Base-by-base conservation (phyloP, 768 basidiomycete genomes). In the Mycena chlorophos region DNA sequence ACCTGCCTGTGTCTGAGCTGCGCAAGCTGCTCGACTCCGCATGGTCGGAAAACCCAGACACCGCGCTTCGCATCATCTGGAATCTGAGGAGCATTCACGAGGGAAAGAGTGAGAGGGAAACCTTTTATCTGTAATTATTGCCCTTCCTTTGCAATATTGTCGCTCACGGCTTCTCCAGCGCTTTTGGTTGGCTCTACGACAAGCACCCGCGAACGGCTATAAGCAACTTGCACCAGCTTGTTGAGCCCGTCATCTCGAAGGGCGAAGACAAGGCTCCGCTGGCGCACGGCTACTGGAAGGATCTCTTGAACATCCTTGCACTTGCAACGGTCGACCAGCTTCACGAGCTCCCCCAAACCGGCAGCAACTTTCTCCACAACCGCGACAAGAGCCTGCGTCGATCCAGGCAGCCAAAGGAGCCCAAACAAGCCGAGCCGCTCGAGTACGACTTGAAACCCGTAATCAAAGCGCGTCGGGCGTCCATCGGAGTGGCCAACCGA, bases 251-350 rank as follows among this genome's bases (percentile, higher is more conserved):
- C 6, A 83, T 83, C 65, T 48, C 54, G 4, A 66, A 67, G 37
- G 54, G 63, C 17, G 73, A 67, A 63, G 61, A 68, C 55, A 58
- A 66, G 48, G 31, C 59, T 22, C 55, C 62, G 27, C 51, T 66
- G 19, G 56, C 73, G 13, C 87, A 89, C 47, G 88, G 88, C 0
- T 88, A 85, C 63, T 89, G 86, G 84, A 89, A 91, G 64, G 88
- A 89, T 61, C 74, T 89, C 20, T 77, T 88, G 50, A 85, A 88
- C 49, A 83, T 90, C 47, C 73, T 89, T 4, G 76, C 81, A 3
- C 75, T 90, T 26, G 84, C 83, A 12, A 75, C 82, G 1, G 66
- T 76, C 16, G 80, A 77, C 54, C 73, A 88, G 56, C 76, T 89
- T 20, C 58, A 63, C 42, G 59, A 63, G 37, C 56, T 62, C n/a